These are phyloP conservation scores for Saturnispora besseyi DNA, from an alignment of 805 yeast species.

Conservation along the genomic window DNA sequence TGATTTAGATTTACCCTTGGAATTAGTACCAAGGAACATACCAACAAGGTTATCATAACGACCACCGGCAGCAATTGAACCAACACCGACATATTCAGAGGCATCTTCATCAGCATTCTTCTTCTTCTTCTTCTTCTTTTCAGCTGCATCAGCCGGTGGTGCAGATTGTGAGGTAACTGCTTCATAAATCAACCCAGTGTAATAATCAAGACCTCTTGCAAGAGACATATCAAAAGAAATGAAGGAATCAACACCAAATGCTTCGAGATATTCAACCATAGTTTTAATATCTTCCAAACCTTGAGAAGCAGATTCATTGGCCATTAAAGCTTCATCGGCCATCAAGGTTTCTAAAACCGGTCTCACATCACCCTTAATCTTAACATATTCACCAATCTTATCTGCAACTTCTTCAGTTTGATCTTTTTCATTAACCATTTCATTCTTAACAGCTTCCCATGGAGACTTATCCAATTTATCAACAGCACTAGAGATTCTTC, in stretches of 20 bases:
- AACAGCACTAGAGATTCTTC: constrained; percentile 90
- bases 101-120: constrained; percentile 71
- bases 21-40: constrained; percentile 81
- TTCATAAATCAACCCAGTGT: constrained; percentile 94
- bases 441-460: constrained; percentile 89
- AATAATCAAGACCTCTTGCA: constrained; percentile 96
- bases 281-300: constrained; percentile 77
- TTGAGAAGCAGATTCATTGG: constrained; percentile 63
- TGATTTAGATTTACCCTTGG: constrained; percentile 58
- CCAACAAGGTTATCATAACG: constrained; percentile 95
- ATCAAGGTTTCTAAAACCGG: constrained; percentile 51
- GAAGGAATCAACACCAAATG: constrained; percentile 60
- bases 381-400: constrained; percentile 84
- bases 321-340: constrained; percentile 46
- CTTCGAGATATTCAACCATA: constrained; percentile 70
- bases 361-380: constrained; percentile 66
- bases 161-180: constrained; percentile 94
- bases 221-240: constrained; percentile 86
- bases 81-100: constrained; percentile 94
- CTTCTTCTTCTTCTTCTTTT: constrained; percentile 30
- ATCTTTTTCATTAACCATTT: constrained; percentile 85
- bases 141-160: constrained; percentile 79
- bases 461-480: constrained; percentile 94
- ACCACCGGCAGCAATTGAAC: constrained; percentile 98
- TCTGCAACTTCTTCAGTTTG: constrained; percentile 91